phyloP scores from a whole-genome alignment of 2,329 filamentous ascomycete species.

The Nectriaceae sp. region DNA sequence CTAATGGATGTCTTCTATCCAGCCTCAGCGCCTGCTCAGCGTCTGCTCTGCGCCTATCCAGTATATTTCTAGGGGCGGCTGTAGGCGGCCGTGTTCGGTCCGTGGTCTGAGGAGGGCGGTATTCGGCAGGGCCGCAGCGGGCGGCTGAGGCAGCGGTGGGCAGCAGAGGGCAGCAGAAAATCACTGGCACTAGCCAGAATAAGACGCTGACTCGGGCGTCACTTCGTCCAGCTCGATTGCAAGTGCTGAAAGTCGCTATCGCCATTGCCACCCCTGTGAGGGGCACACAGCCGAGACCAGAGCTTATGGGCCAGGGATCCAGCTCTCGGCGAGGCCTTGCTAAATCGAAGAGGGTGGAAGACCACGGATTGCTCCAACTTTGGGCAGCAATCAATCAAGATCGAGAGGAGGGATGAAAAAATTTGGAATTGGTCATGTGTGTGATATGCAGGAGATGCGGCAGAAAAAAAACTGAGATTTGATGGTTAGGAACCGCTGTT shows the following conservation, averaged over 20 bases:
- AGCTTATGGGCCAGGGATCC: slow-evolving; percentile 11
- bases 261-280: slow-evolving; percentile 19
- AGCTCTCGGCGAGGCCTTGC: slow-evolving; percentile 5
- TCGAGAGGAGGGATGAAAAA: slow-evolving; percentile 1
- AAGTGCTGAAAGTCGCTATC: slow-evolving; percentile 21
- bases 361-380: slow-evolving; percentile 13
- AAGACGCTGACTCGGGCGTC: slow-evolving; percentile 22
- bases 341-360: slow-evolving; percentile 6
- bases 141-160: neutral
- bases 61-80: neutral
- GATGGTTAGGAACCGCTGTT: slow-evolving; percentile 23
- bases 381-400: slow-evolving; percentile 11
- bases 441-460: slow-evolving; percentile 6
- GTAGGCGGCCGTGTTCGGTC: neutral
- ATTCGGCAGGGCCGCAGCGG: slow-evolving; percentile 13
- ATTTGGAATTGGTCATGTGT: slow-evolving; percentile 8
- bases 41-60: neutral
- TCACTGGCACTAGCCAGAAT: slow-evolving; percentile 26
- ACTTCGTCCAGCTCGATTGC: slow-evolving; percentile 16
- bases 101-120: slow-evolving; percentile 21
- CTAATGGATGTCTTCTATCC: neutral
- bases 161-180: slow-evolving; percentile 13
- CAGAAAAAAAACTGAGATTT: slow-evolving; percentile 1
- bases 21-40: neutral
- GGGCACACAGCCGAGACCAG: slow-evolving; percentile 12